Evolutionary conservation across 192 early-diverging fungal genomes (phyloP).

Genomic region (Umbelopsis sp.): DNA sequence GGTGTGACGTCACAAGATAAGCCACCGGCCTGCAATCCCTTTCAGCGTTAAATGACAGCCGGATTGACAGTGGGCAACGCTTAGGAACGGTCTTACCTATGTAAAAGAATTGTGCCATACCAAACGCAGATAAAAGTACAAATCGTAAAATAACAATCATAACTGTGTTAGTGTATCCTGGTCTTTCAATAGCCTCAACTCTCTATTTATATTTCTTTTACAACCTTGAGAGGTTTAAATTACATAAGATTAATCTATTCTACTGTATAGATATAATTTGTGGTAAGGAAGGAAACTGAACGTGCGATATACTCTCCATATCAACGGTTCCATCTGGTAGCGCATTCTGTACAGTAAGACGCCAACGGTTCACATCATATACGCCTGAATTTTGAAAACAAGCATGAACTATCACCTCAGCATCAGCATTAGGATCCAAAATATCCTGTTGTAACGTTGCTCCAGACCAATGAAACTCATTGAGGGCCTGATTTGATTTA

Average conservation of each 20-base stretch:
- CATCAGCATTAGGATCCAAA: conserved; percentile 58
- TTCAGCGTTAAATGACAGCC: too few relatives aligned
- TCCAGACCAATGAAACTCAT: conserved; percentile 68
- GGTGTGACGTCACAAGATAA: conserved; percentile 15
- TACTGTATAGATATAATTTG: conserved; percentile 26
- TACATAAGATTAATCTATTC: neutral
- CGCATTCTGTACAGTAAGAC: conserved; percentile 48
- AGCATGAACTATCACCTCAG: conserved; percentile 48
- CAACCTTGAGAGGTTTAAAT: too few relatives aligned
- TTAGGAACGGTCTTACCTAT: too few relatives aligned
- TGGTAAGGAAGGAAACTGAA: conserved; percentile 16
- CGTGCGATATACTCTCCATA: neutral
- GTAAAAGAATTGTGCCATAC: too few relatives aligned
- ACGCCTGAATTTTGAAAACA: conserved; percentile 65
- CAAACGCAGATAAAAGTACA: too few relatives aligned
- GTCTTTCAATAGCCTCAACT: too few relatives aligned
- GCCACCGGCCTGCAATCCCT: neutral
- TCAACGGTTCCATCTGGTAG: conserved; percentile 10
- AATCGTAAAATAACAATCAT: too few relatives aligned
- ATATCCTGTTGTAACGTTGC: conserved; percentile 54
- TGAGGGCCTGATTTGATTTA: conserved; percentile 30
- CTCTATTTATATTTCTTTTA: too few relatives aligned
- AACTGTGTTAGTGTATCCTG: too few relatives aligned
- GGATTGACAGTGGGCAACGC: too few relatives aligned
- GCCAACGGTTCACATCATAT: conserved; percentile 81